These are phyloP conservation scores for Globisporangium megalacanthum DNA, from an alignment of 352 stramenopile genomes.

Conservation along the genomic window DNA sequence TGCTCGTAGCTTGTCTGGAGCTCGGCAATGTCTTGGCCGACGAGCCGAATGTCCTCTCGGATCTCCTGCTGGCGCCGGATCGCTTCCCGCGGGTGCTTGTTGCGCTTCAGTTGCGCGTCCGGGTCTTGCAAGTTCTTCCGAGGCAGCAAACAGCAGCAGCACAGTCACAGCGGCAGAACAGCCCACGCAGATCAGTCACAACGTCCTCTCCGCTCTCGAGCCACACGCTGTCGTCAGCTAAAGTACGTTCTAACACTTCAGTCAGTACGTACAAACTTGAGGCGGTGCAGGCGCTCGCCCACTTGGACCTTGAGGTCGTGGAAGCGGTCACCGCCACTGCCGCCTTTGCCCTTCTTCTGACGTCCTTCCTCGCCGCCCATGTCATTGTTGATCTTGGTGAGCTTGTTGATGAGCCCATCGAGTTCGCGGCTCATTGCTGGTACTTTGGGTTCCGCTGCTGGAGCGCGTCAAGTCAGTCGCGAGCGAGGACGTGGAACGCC, in stretches of 20 bases:
- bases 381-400: constrained; percentile 73
- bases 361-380: constrained; percentile 72
- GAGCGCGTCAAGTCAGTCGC: neutral
- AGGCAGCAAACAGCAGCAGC: neutral
- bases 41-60: constrained; percentile 70
- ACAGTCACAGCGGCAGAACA: neutral
- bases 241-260: neutral
- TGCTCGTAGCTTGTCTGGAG: constrained; percentile 63
- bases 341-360: constrained; percentile 61
- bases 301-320: constrained; percentile 80
- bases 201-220: neutral
- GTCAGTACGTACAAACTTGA: constrained; percentile 55
- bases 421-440: constrained; percentile 62
- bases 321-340: constrained; percentile 54
- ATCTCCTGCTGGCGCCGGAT: constrained; percentile 79
- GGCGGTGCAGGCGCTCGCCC: constrained; percentile 62
- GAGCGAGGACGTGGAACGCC: neutral
- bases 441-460: neutral
- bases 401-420: constrained; percentile 68
- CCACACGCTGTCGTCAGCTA: neutral
- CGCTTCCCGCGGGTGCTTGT: constrained; percentile 72
- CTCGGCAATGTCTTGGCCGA: constrained; percentile 69
- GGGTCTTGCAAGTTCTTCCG: constrained; percentile 68
- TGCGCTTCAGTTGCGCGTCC: constrained; percentile 48
- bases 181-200: neutral